phyloP scores from a whole-genome alignment of 139 green algal species.

The Volvox africanus region DNA sequence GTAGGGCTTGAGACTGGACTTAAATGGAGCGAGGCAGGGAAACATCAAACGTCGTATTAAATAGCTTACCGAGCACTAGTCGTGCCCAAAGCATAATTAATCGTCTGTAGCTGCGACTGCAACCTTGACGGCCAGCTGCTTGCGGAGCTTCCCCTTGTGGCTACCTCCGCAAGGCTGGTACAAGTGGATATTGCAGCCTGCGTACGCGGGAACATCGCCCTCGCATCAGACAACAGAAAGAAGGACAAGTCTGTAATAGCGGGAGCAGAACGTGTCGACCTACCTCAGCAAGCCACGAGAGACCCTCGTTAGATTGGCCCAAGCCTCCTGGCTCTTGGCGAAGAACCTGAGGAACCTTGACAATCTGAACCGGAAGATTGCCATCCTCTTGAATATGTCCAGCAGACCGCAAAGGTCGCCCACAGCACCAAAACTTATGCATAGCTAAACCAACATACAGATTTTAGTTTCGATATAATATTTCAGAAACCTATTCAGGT shows the following conservation, averaged over 20 bases:
- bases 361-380: not conserved
- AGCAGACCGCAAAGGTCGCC: not conserved
- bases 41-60: not conserved
- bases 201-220: not conserved
- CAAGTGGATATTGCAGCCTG: not conserved
- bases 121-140: slow-evolving; percentile 3
- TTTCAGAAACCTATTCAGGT: too few relatives aligned
- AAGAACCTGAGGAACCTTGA: not conserved
- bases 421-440: slow-evolving; percentile 31
- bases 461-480: too few relatives aligned
- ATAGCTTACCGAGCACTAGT: not conserved
- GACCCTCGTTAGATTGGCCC: not conserved
- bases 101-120: not conserved
- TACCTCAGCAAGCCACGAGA: slow-evolving; percentile 11
- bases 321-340: not conserved
- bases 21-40: not conserved
- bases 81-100: not conserved
- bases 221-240: not conserved
- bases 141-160: not conserved
- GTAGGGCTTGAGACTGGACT: not conserved
- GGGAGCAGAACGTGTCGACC: not conserved
- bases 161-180: not conserved
- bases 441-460: not conserved
- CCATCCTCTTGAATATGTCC: not conserved
- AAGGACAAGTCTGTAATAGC: not conserved